These are phyloP conservation scores for Xylariaceae sp. DNA, from an alignment of 2,329 filamentous ascomycete species.

Conservation along the genomic window DNA sequence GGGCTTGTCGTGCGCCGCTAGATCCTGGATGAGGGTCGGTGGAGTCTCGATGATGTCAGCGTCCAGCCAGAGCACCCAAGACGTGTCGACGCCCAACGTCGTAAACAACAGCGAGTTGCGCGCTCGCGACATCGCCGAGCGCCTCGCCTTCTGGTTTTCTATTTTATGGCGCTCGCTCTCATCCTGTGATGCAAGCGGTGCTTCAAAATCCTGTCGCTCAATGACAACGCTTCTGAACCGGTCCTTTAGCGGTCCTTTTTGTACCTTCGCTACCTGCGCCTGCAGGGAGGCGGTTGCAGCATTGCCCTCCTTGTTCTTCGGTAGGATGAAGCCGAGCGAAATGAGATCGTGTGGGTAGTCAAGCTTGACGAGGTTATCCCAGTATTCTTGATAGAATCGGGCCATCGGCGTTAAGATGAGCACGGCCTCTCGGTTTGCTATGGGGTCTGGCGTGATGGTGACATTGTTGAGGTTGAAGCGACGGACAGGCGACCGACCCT, in stretches of 20 bases:
- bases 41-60: constrained; percentile 88
- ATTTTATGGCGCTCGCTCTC: constrained; percentile 90
- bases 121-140: constrained; percentile 87
- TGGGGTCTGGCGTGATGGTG: constrained; percentile 70
- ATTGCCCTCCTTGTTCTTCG: constrained; percentile 89
- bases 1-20: constrained; percentile 81
- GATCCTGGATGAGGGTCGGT: constrained; percentile 78
- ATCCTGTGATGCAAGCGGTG: constrained; percentile 70
- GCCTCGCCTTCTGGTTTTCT: constrained; percentile 77
- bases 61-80: constrained; percentile 97
- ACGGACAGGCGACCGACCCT: constrained; percentile 72
- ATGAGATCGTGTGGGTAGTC: constrained; percentile 91
- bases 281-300: constrained; percentile 77
- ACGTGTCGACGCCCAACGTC: constrained; percentile 81
- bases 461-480: constrained; percentile 96
- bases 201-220: constrained; percentile 89
- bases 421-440: constrained; percentile 75
- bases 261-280: constrained; percentile 76
- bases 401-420: constrained; percentile 90
- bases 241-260: constrained; percentile 72
- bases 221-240: constrained; percentile 93
- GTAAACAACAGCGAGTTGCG: constrained; percentile 94
- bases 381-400: constrained; percentile 90
- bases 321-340: constrained; percentile 91
- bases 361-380: constrained; percentile 83